Percentiles rank a stretch among this genome's conserved stretches.
Conservation (phyloP, 78 protist species). For the Speleostelium caveatum region DNA sequence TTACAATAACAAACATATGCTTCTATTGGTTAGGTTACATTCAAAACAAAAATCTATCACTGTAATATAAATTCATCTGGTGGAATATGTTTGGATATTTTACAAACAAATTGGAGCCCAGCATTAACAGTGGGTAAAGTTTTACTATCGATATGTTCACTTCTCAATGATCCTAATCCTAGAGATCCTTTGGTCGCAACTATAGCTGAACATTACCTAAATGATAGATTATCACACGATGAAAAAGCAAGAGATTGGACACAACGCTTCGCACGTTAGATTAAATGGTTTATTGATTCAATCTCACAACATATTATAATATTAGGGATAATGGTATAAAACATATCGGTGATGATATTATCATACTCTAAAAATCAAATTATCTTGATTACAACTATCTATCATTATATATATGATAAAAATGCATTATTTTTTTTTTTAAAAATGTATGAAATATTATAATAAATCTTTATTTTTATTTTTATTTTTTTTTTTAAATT, state of each 20-base stretch:
- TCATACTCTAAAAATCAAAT: too few relatives aligned
- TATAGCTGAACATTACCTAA: constrained; percentile 61
- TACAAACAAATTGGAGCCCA: constrained; percentile 94
- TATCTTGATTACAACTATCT: too few relatives aligned
- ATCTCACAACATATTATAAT: not conserved
- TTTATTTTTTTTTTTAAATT: too few relatives aligned
- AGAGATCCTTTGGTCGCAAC: constrained; percentile 79
- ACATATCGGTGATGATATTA: too few relatives aligned
- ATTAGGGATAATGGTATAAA: not conserved
- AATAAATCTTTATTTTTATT: too few relatives aligned
- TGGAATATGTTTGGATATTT: constrained; percentile 95
- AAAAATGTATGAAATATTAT: too few relatives aligned
- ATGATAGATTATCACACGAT: constrained; percentile 64
- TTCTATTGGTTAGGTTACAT: constrained; percentile 45
- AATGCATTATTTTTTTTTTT: too few relatives aligned
- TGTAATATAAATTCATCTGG: constrained; percentile 95
- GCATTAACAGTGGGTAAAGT: constrained; percentile 74
- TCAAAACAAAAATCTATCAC: constrained; percentile 94
- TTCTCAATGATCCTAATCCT: constrained; percentile 78
- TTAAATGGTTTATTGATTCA: not conserved
- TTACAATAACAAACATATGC: not conserved
- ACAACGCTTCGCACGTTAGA: constrained; percentile 35
- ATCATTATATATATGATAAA: too few relatives aligned
- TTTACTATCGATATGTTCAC: constrained; percentile 76
- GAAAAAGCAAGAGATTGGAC: constrained; percentile 86